Conservation (phyloP, 441 rosid genomes). For the Arabidopsis lyrata region DNA sequence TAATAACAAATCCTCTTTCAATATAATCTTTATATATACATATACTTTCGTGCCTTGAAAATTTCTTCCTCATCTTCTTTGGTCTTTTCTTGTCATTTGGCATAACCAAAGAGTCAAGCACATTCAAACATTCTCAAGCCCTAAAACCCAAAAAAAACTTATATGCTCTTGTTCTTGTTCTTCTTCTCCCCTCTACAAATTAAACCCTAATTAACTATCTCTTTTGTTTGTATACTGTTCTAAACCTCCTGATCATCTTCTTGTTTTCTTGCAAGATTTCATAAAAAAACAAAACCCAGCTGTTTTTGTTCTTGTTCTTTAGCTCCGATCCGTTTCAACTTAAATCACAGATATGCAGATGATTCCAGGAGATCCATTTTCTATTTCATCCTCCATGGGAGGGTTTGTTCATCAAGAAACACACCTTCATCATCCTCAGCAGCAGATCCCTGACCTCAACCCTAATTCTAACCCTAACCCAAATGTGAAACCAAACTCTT, state of each 20-base stretch:
- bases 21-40: conserved; percentile 37
- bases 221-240: conserved; percentile 52
- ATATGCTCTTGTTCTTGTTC: conserved; percentile 54
- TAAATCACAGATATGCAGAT: conserved; percentile 49
- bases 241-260: conserved; percentile 46
- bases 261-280: conserved; percentile 52
- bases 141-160: conserved; percentile 52
- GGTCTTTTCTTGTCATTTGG: conserved; percentile 77
- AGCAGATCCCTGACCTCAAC: conserved; percentile 41
- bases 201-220: conserved; percentile 47
- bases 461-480: conserved; percentile 63
- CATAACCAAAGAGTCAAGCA: conserved; percentile 54
- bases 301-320: conserved; percentile 48
- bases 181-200: conserved; percentile 40
- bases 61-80: conserved; percentile 52
- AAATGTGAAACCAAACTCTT: conserved; percentile 47
- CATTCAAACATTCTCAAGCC: conserved; percentile 52
- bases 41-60: conserved; percentile 43
- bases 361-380: conserved; percentile 79
- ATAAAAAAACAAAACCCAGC: conserved; percentile 31
- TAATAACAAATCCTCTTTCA: conserved; percentile 21
- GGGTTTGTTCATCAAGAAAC: conserved; percentile 59
- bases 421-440: conserved; percentile 41
- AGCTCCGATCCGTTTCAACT: conserved; percentile 27
- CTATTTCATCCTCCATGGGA: conserved; percentile 56